Base-by-base conservation (phyloP, 352 stramenopile genomes). In the Hyphochytrium catenoides region DNA sequence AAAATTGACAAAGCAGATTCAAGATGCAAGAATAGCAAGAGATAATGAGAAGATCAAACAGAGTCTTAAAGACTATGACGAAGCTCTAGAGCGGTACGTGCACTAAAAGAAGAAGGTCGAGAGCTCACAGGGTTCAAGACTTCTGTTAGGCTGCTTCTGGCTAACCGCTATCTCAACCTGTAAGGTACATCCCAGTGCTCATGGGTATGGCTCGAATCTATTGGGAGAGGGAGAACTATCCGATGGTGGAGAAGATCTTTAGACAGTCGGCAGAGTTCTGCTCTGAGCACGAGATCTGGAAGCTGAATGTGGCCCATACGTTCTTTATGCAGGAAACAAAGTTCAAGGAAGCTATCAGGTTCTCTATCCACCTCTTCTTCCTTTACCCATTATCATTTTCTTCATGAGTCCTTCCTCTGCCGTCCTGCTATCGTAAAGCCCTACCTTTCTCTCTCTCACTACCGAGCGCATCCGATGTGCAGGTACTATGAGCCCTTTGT, bases 401-500 rank as follows among this genome's bases (percentile, higher is more conserved):
- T n/a, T n/a, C n/a, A n/a, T n/a, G n/a, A n/a, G n/a, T n/a, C n/a
- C n/a, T n/a, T n/a, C n/a, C n/a, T n/a, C n/a, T n/a, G n/a, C n/a
- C n/a, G n/a, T n/a, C n/a, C n/a, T n/a, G n/a, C n/a, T n/a, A n/a
- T n/a, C n/a, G n/a, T n/a, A n/a, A n/a, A n/a, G n/a, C n/a, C n/a
- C n/a, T n/a, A n/a, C n/a, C n/a, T n/a, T n/a, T n/a, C n/a, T n/a
- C n/a, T n/a, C n/a, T n/a, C n/a, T n/a, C n/a, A n/a, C n/a, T n/a
- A n/a, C 34, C 36, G 34, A 5, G 34, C 47, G 51, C n/a, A n/a
- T n/a, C n/a, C n/a, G n/a, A n/a, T n/a, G n/a, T n/a, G n/a, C n/a
- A n/a, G n/a, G 48, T 94, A 95, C 58, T 95, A 96, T 52, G 79
- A 95, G 34, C 73, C 65, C 14, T 91, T 95, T 24, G 75, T 94